Percentiles rank a stretch among this genome's conserved stretches.
phyloP scores from a whole-genome alignment of 495 filamentous ascomycete genomes.

The Stereocaulon alpinum region DNA sequence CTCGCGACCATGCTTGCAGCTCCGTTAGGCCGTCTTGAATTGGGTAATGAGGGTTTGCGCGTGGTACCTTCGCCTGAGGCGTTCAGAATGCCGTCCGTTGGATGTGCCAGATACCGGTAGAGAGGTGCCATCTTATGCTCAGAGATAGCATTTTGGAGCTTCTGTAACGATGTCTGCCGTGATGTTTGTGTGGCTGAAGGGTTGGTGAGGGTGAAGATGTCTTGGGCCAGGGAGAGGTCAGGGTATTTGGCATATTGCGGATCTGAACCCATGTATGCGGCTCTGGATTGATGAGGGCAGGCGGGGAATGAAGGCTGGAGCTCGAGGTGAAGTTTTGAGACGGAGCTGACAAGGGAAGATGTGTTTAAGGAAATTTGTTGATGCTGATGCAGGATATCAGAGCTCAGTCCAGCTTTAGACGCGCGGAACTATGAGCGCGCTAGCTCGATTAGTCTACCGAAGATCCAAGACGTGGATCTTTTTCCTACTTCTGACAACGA shows the following conservation, averaged over 20 bases:
- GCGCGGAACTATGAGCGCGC: neutral
- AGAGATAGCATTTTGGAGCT: constrained; percentile 82
- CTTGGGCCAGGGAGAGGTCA: constrained; percentile 80
- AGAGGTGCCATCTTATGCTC: constrained; percentile 96
- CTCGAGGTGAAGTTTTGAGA: neutral
- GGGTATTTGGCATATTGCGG: constrained; percentile 95
- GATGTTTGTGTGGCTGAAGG: constrained; percentile 57
- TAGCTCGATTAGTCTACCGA: too few relatives aligned
- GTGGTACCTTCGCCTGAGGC: constrained; percentile 57
- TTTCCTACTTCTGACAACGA: too few relatives aligned
- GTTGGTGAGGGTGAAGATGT: constrained; percentile 95
- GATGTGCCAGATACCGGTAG: constrained; percentile 91
- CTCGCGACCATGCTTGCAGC: constrained; percentile 60
- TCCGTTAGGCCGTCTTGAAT: constrained; percentile 46
- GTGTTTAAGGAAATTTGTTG: neutral
- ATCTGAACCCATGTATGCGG: constrained; percentile 79
- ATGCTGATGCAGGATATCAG: neutral
- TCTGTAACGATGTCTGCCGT: constrained; percentile 66
- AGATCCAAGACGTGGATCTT: too few relatives aligned
- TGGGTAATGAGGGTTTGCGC: constrained; percentile 44
- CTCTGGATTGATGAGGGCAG: neutral
- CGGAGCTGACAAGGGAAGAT: neutral
- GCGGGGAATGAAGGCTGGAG: neutral
- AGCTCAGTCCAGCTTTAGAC: neutral
- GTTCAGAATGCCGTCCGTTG: constrained; percentile 84